A percentile compares a stretch with the other conserved stretches of the same genome.
Evolutionary conservation across 345 rosid genomes (phyloP).

Genomic region (Sonneratia alba): DNA sequence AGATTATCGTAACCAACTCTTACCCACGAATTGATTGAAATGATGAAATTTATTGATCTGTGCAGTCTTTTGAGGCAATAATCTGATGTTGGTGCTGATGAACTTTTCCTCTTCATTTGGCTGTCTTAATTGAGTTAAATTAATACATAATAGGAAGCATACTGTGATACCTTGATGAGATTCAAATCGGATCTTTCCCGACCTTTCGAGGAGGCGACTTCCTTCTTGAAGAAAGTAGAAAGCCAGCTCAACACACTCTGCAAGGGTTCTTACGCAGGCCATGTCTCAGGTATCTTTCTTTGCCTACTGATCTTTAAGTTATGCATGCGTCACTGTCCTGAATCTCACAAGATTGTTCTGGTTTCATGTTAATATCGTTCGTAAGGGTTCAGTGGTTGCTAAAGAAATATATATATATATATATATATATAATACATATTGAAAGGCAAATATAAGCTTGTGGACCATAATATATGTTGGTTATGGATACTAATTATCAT

Average conservation of each 20-base stretch:
- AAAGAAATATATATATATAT: too few species aligned
- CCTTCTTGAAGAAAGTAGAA: constrained; percentile 32
- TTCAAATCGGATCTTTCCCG: constrained; percentile 34
- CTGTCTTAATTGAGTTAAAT: neutral
- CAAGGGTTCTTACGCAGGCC: constrained; percentile 11
- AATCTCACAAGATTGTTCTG: too few species aligned
- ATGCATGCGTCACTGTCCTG: neutral
- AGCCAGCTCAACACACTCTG: constrained; percentile 37
- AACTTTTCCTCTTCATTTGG: neutral
- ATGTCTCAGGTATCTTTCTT: constrained; percentile 19
- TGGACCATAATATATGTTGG: too few species aligned
- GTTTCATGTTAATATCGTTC: too few species aligned
- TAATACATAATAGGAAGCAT: constrained; percentile 21
- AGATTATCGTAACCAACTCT: too few species aligned
- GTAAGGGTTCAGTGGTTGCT: too few species aligned
- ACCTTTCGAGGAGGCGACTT: constrained; percentile 42
- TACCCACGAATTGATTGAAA: too few species aligned
- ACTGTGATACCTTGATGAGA: constrained; percentile 33
- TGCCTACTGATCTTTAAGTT: constrained; percentile 7
- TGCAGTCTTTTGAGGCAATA: too few species aligned
- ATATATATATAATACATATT: too few species aligned
- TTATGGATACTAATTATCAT: too few species aligned
- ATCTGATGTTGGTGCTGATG: neutral
- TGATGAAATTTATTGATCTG: too few species aligned
- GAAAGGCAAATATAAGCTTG: too few species aligned